Conservation (phyloP, 139 green algal genomes). For the Picochlorum sp. region DNA sequence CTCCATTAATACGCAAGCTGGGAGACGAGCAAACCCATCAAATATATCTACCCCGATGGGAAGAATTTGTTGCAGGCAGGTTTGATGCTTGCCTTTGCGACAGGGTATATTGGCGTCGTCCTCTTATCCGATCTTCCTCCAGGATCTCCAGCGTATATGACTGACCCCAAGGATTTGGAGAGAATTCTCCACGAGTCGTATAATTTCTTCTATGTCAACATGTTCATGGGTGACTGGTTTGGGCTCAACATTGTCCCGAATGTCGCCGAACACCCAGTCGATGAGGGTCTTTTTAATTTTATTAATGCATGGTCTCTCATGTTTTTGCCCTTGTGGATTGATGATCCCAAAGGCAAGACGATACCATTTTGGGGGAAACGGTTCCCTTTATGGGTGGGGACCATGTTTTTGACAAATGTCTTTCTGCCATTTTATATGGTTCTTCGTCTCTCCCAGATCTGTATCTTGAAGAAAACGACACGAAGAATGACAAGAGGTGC, state of each 20-base stretch:
- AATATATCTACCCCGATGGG: conserved; percentile 22
- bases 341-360: conserved; percentile 41
- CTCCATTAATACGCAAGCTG: conserved; percentile 47
- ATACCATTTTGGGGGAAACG: conserved; percentile 16
- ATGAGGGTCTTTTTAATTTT: conserved; percentile 73
- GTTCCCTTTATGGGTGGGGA: conserved; percentile 42
- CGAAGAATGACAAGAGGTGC: background rate
- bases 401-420: conserved; percentile 75
- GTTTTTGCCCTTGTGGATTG: conserved; percentile 60
- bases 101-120: conserved; percentile 47
- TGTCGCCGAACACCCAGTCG: conserved; percentile 31
- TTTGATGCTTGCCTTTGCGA: conserved; percentile 52
- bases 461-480: background rate
- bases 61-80: conserved; percentile 27
- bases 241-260: conserved; percentile 39
- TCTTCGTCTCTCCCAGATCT: conserved; percentile 43
- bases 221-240: conserved; percentile 23
- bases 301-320: conserved; percentile 64
- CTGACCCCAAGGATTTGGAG: conserved; percentile 28
- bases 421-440: conserved; percentile 76
- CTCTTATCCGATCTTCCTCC: conserved; percentile 44
- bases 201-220: conserved; percentile 87
- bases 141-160: conserved; percentile 37
- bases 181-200: conserved; percentile 56
- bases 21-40: conserved; percentile 40